Percentiles rank a stretch among this genome's conserved stretches.
Evolutionary conservation across 805 yeast genomes (phyloP).

Genomic region (Nadsonia fulvescens): DNA sequence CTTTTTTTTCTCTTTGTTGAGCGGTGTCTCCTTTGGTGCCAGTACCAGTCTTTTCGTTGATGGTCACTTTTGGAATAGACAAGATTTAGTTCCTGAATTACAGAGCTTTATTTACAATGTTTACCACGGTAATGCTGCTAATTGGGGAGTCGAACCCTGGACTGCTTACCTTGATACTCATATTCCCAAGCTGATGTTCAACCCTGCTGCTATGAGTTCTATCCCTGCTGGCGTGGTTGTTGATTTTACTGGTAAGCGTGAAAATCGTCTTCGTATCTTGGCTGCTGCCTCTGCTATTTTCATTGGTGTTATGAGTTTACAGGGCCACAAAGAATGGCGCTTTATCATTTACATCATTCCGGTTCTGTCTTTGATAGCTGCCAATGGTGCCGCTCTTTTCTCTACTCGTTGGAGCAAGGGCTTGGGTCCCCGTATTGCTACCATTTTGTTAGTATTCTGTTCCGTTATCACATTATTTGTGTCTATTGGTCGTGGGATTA

Average conservation of each 20-base stretch:
- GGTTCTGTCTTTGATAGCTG: conserved; percentile 41
- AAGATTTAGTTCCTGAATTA: conserved; percentile 51
- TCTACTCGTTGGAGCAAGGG: conserved; percentile 17
- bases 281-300: conserved; percentile 34
- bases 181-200: conserved; percentile 22
- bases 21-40: conserved; percentile 38
- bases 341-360: conserved; percentile 69
- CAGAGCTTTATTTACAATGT: conserved; percentile 60
- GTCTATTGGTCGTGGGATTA: conserved; percentile 35
- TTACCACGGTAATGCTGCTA: conserved; percentile 47
- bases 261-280: conserved; percentile 24
- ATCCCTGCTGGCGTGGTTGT: conserved; percentile 27
- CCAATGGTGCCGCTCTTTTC: conserved; percentile 33
- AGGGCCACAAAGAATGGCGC: conserved; percentile 91
- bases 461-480: conserved; percentile 21
- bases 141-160: conserved; percentile 79
- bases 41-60: conserved; percentile 36
- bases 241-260: conserved; percentile 15
- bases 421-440: conserved; percentile 12
- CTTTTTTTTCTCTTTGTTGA: conserved; percentile 13
- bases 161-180: conserved; percentile 44
- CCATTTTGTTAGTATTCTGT: conserved; percentile 18
- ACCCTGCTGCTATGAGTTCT: conserved; percentile 20
- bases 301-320: conserved; percentile 50
- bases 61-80: conserved; percentile 50